Evolutionary conservation across 352 stramenopile species (phyloP).

Genomic region (Globisporangium cederbergense): DNA sequence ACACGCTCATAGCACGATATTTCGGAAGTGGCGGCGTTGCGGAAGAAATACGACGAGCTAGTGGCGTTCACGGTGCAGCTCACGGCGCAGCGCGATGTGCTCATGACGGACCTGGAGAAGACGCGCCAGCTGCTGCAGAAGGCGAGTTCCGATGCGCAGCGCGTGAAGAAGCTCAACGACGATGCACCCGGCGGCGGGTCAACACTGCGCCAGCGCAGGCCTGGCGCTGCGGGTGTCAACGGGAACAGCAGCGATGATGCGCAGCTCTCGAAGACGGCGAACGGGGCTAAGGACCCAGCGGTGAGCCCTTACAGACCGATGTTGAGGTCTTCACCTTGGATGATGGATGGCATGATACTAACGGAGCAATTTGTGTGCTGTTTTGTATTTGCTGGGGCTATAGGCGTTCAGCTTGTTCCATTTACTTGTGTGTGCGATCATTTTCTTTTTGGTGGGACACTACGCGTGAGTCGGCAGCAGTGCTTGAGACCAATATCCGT

Average conservation of each 20-base stretch:
- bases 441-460: constrained; percentile 88
- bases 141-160: constrained; percentile 55
- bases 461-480: constrained; percentile 53
- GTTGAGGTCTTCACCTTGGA: not conserved
- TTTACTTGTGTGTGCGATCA: constrained; percentile 80
- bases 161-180: constrained; percentile 57
- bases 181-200: constrained; percentile 32
- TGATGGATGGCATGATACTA: not conserved
- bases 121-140: constrained; percentile 74
- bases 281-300: constrained; percentile 44
- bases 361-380: constrained; percentile 2
- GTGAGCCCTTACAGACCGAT: constrained; percentile 26
- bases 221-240: constrained; percentile 17
- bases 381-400: not conserved
- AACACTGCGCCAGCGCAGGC: constrained; percentile 75
- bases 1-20: constrained; percentile 36
- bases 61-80: constrained; percentile 87
- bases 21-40: constrained; percentile 56
- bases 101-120: constrained; percentile 84
- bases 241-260: constrained; percentile 26
- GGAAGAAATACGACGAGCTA: constrained; percentile 90
- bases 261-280: constrained; percentile 25
- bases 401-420: constrained; percentile 81
- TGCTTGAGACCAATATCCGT: not conserved
- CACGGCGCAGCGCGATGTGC: constrained; percentile 77